phyloP scores from a whole-genome alignment of 164 flowering plant species.

The Kingdonia uniflora region DNA sequence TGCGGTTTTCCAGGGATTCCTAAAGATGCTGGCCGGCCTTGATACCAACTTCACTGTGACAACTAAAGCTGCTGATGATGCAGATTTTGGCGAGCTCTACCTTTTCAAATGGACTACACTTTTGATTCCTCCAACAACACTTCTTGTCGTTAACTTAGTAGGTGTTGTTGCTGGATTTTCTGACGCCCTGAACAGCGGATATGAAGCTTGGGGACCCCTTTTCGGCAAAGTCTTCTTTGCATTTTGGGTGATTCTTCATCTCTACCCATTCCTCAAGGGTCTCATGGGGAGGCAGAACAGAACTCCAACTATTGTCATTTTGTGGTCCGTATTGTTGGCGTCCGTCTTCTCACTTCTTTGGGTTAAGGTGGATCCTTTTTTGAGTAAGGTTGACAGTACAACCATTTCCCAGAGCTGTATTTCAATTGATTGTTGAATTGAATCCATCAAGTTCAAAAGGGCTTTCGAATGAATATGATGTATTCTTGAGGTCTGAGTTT shows the following conservation, averaged over 20 bases:
- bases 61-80: slow-evolving; percentile 72
- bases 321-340: slow-evolving; percentile 90
- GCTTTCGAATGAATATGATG: too few species aligned
- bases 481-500: too few species aligned
- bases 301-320: slow-evolving; percentile 81
- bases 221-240: slow-evolving; percentile 92
- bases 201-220: slow-evolving; percentile 94
- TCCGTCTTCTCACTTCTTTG: slow-evolving; percentile 91
- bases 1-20: slow-evolving; percentile 92
- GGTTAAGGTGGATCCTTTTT: slow-evolving; percentile 87
- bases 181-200: slow-evolving; percentile 80
- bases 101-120: slow-evolving; percentile 89
- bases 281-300: slow-evolving; percentile 92
- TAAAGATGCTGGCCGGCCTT: slow-evolving; percentile 80
- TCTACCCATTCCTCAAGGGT: slow-evolving; percentile 96
- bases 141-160: slow-evolving; percentile 68
- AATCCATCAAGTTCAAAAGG: slow-evolving; percentile 4
- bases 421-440: slow-evolving; percentile 76
- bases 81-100: slow-evolving; percentile 83
- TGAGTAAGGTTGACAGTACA: slow-evolving; percentile 26
- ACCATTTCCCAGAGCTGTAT: slow-evolving; percentile 42
- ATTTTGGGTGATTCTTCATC: slow-evolving; percentile 89
- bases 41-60: slow-evolving; percentile 98
- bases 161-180: slow-evolving; percentile 97
- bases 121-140: slow-evolving; percentile 88